Percentiles rank a stretch among this genome's conserved stretches.
phyloP scores from a whole-genome alignment of 441 rosid species.

The Daphne laureola region DNA sequence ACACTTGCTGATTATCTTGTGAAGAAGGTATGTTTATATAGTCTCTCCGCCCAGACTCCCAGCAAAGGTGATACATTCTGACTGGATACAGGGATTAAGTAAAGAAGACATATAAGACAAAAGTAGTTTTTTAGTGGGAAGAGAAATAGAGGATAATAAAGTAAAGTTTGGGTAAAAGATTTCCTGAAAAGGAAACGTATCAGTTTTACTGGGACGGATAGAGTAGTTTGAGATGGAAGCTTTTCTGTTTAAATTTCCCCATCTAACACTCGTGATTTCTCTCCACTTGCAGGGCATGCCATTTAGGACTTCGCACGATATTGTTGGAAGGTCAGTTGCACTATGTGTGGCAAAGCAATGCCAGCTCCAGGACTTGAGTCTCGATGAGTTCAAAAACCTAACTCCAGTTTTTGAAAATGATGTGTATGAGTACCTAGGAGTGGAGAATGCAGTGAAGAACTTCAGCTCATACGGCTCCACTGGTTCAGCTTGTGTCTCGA shows the following conservation, averaged over 20 bases:
- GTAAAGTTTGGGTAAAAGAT: too few species aligned
- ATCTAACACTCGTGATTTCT: neutral
- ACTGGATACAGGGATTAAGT: neutral
- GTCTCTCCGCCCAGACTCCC: too few species aligned
- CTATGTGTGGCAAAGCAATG: conserved; percentile 65
- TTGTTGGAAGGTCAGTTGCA: conserved; percentile 80
- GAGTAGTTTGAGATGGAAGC: neutral
- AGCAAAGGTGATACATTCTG: neutral
- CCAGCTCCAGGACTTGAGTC: conserved; percentile 62
- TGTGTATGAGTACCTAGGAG: conserved; percentile 73
- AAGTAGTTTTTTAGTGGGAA: too few species aligned
- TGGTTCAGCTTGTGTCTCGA: conserved; percentile 58
- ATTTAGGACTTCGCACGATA: conserved; percentile 85
- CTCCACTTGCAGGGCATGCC: conserved; percentile 56
- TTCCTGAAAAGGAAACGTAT: too few species aligned
- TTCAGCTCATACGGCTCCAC: conserved; percentile 89
- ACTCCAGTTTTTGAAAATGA: conserved; percentile 64
- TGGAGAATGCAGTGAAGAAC: conserved; percentile 74
- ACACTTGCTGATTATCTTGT: conserved; percentile 96
- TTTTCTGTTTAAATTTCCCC: conserved; percentile 1
- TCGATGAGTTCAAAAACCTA: conserved; percentile 62
- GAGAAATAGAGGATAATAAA: too few species aligned
- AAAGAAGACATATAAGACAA: too few species aligned
- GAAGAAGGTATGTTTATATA: conserved; percentile 47
- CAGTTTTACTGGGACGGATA: too few species aligned